phyloP scores from a whole-genome alignment of 345 rosid species.

The Arabidopsis arenosa region DNA sequence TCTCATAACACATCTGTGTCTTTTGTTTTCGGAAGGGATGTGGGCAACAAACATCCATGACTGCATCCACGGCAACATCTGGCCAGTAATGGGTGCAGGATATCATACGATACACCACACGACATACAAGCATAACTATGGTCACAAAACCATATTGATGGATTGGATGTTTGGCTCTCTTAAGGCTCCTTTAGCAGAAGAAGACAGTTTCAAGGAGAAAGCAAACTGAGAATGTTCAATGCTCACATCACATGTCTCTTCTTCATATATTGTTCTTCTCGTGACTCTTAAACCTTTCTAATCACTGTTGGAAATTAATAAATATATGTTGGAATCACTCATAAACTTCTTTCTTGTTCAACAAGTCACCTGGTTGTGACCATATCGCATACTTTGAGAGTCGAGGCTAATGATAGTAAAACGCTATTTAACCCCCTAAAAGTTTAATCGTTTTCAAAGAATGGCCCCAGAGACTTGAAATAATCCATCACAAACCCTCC shows the following conservation, averaged over 20 bases:
- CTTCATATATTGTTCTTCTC: constrained; percentile 15
- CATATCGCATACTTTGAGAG: background rate
- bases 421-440: background rate
- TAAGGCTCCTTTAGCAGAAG: constrained; percentile 55
- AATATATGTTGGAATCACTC: too few species aligned
- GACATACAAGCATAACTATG: constrained; percentile 84
- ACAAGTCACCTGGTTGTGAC: constrained; percentile 1
- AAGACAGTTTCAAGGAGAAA: constrained; percentile 26
- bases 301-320: background rate
- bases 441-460: background rate
- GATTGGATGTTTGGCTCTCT: constrained; percentile 94
- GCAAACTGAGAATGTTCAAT: background rate
- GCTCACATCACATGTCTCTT: background rate
- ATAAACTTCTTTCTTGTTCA: background rate
- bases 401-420: background rate
- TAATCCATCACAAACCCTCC: background rate
- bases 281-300: background rate
- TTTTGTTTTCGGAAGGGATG: constrained; percentile 70
- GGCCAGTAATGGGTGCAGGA: constrained; percentile 95
- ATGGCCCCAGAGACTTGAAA: background rate
- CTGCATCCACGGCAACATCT: constrained; percentile 70
- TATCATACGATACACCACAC: constrained; percentile 95
- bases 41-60: constrained; percentile 89
- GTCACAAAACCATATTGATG: constrained; percentile 89
- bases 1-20: constrained; percentile 63